Percentiles rank a stretch among this genome's conserved stretches.
These are phyloP conservation scores for Gastrolobium villosum DNA, from an alignment of 306 rosid genomes.

Conservation along the genomic window DNA sequence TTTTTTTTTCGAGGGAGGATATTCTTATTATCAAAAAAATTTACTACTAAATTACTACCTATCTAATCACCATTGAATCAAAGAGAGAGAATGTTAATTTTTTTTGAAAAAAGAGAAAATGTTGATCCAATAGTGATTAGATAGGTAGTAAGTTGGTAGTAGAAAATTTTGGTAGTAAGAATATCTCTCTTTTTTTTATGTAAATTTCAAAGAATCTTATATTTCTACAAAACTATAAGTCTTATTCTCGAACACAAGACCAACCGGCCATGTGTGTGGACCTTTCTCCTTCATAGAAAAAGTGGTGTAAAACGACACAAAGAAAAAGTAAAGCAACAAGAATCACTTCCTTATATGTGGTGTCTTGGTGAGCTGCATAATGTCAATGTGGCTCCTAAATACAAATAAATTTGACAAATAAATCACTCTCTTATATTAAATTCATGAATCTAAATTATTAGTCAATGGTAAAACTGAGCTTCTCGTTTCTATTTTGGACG, in stretches of 20 bases:
- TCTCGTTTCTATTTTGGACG: neutral
- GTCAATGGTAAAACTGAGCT: neutral
- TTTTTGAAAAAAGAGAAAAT: too few relatives aligned
- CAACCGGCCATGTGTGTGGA: neutral
- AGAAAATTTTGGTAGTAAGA: too few relatives aligned
- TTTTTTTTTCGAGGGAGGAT: too few relatives aligned
- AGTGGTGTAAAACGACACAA: neutral
- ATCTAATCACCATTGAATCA: too few relatives aligned
- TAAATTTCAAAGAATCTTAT: neutral
- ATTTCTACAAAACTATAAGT: neutral
- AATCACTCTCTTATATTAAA: neutral
- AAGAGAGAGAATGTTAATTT: too few relatives aligned
- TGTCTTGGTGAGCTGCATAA: neutral
- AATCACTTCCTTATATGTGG: neutral
- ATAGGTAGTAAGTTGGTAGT: too few relatives aligned
- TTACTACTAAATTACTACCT: too few relatives aligned
- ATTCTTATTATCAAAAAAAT: too few relatives aligned
- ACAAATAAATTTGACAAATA: neutral
- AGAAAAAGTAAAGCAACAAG: neutral
- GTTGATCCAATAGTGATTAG: too few relatives aligned
- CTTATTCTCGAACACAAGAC: neutral
- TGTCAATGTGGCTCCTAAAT: neutral
- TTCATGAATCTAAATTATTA: neutral
- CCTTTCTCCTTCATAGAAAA: neutral
- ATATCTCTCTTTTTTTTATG: too few relatives aligned